Evolutionary conservation across 1,139 yeast species (phyloP).

Genomic region (Tardiomyces digboiensis): DNA sequence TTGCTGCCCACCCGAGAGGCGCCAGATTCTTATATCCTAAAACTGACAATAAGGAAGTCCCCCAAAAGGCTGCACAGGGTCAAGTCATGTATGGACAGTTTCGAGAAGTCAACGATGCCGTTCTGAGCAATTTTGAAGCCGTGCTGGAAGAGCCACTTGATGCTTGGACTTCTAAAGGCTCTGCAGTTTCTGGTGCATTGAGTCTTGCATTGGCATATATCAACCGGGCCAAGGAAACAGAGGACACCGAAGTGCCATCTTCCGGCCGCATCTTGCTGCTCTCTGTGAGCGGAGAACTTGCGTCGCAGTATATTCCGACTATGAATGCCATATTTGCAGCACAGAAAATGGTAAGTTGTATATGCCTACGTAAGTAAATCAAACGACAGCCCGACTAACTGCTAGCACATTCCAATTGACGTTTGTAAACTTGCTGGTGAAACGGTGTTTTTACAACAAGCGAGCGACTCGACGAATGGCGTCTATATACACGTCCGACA

Average conservation of each 20-base stretch:
- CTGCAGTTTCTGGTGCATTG: constrained; percentile 70
- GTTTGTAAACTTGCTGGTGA: constrained; percentile 74
- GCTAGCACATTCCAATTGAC: constrained; percentile 82
- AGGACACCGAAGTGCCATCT: neutral
- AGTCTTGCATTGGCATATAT: constrained; percentile 73
- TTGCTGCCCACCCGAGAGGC: constrained; percentile 67
- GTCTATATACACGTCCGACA: constrained; percentile 67
- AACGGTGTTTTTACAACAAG: constrained; percentile 88
- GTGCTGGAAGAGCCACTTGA: constrained; percentile 30
- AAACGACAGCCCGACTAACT: too few relatives aligned
- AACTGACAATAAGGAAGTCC: constrained; percentile 9
- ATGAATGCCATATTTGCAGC: constrained; percentile 98
- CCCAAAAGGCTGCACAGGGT: constrained; percentile 18
- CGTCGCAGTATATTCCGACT: constrained; percentile 79
- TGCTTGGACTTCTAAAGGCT: neutral
- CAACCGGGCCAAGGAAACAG: constrained; percentile 40
- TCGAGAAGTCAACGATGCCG: constrained; percentile 67
- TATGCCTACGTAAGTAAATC: too few relatives aligned
- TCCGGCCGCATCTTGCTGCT: constrained; percentile 58
- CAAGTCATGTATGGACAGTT: constrained; percentile 82
- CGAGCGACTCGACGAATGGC: constrained; percentile 92
- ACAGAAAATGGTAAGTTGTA: constrained; percentile 84
- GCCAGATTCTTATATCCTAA: constrained; percentile 66
- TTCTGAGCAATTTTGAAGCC: constrained; percentile 49
- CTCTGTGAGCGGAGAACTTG: constrained; percentile 68